These are phyloP conservation scores for Aegle marmelos DNA, from an alignment of 345 rosid species.

Conservation along the genomic window DNA sequence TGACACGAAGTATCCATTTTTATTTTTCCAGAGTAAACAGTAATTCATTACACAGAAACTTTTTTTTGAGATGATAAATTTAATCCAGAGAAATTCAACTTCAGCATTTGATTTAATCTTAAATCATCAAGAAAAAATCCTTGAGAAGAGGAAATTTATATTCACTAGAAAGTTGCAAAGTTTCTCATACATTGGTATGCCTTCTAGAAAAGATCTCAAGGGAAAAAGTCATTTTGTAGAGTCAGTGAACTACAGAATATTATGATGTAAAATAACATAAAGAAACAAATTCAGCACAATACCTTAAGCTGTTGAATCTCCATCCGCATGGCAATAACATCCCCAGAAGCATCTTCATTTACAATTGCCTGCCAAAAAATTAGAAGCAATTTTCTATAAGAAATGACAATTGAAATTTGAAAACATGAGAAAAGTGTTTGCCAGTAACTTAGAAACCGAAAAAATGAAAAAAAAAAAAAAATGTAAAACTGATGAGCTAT, in stretches of 20 bases:
- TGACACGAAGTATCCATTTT: neutral
- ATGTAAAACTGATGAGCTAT: neutral
- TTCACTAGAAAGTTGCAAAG: neutral
- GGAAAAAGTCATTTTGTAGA: neutral
- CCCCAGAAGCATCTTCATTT: conserved; percentile 97
- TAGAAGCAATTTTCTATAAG: conserved; percentile 8
- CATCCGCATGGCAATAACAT: conserved; percentile 85
- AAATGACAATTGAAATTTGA: neutral
- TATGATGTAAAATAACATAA: neutral
- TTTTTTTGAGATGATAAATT: neutral
- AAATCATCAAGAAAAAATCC: neutral
- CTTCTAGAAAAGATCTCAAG: neutral
- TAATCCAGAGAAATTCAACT: neutral
- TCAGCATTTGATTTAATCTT: neutral
- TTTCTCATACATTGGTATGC: neutral
- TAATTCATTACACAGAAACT: neutral
- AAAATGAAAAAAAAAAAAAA: neutral
- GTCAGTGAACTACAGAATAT: neutral
- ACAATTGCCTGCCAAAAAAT: conserved; percentile 65
- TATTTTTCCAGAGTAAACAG: neutral
- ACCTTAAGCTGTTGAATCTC: conserved; percentile 98
- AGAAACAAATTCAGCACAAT: conserved; percentile 9
- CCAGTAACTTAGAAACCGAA: neutral
- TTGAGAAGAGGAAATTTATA: neutral
- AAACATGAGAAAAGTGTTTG: neutral